Evolutionary conservation across 345 rosid genomes (phyloP), one percentile per base, ranked within the genome.

Genomic region (Camelina hispida): DNA sequence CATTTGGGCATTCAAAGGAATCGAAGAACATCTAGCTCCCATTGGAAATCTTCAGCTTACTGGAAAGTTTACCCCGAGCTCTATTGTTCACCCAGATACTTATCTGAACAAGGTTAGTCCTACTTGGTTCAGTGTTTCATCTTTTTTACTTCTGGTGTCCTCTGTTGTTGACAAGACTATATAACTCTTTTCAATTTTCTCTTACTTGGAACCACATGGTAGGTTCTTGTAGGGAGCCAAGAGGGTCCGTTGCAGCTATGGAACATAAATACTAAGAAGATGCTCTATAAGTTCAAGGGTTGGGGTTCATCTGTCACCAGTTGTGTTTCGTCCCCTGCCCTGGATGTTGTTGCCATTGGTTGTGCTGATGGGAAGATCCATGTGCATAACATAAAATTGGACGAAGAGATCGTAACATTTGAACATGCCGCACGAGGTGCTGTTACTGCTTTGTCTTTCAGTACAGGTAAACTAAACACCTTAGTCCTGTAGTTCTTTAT

Each of bases 281-380:
- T 83, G 75, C 78, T 95, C 32, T 90, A 81, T 75, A 87, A 92
- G 72, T 91, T 95, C 65, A 86, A 84, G 81, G 96, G 96, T 59
- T 92, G 97, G 97, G 83, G 81, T 68, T 92, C 96, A 1, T 69
- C 93, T 55, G 69, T 95, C 67, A 74, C 87, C 78, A 79, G 91
- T 70, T 92, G 93, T 81, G 91, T 90, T 56, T 86, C 99, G 4
- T 95, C 99, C 38, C 97, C 99, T 58, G 97, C 99, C 18, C 80
- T 95, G 38, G 99, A 95, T 89, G 93, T 95, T 59, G 82, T 89
- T 84, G 97, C 93, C 0, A 84, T 90, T 79, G 99, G 99, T 55
- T 95, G 99, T 81, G 84, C 90, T 63, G 93, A 95, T 84, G 99
- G 97, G 62, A 89, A 78, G 82, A 89, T 95, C 82, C 99, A 90